Base-by-base conservation (phyloP, 495 filamentous ascomycete species). In the Tuber indicum region DNA sequence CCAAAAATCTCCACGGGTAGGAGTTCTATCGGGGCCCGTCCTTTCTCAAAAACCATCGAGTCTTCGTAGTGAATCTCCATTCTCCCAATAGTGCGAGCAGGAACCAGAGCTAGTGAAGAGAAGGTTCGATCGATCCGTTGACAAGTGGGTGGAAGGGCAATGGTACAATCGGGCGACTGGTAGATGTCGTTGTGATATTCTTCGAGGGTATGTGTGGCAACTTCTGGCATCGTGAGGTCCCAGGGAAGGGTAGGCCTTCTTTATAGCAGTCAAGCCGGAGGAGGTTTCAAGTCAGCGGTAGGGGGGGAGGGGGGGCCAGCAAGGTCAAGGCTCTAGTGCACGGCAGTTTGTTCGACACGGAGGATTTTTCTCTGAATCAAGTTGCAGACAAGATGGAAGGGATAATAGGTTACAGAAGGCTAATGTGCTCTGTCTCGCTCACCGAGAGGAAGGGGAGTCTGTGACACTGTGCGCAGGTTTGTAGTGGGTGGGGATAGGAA, bases 1-100 rank as follows among this genome's bases (percentile, higher is more conserved):
- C 82, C 82, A 73, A 83, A 83, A 70, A 83, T 83, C 75, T 83
- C 82, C 45, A 82, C 82, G 26, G 82, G 82, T 32, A 83, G 77
- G 9, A 81, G 82, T n/a, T 83, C 82, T 71, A 83, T 81, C 21
- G 82, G 82, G 16, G 82, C 82, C 23, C 72, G 43, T 32, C 77
- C 76, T 45, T 75, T 78, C 45, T 73, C 75, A n/a, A 76, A 81
- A 44, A 81, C 43, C 46, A 76, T 62, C 70, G 71, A 75, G 49
- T 44, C 71, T 46, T 75, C 74, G 36, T 75, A 23, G 71, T 75
- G 75, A 39, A 45, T n/a, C 39, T 44, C 81, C 43, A 78, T 46
- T 36, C 66, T 49, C 72, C 70, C 73, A 42, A 45, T 32, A 14
- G 70, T 72, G 72, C 73, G 39, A 14, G 70, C 26, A 8, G 14